Evolutionary conservation across 2,329 filamentous ascomycete species (phyloP).

Genomic region (Sporothrix phasma): DNA sequence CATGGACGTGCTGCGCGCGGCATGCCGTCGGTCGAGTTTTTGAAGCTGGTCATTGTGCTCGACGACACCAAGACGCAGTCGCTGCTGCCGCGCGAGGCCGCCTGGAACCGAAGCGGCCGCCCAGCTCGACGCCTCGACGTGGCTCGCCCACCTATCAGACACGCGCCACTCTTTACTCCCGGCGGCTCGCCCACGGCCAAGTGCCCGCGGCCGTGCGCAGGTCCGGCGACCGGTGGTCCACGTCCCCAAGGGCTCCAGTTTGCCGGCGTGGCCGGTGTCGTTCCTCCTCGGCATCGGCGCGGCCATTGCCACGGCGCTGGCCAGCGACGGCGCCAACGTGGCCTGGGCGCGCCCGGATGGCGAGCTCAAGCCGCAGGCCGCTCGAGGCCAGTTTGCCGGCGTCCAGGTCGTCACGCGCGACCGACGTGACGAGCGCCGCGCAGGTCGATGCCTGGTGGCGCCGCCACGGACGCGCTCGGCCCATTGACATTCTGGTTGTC

Average conservation of each 20-base stretch:
- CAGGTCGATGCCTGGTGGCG: conserved; percentile 60
- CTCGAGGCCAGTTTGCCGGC: conserved; percentile 38
- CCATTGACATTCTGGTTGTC: conserved; percentile 67
- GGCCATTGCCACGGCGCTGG: conserved; percentile 59
- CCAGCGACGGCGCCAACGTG: conserved; percentile 60
- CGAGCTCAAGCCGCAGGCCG: conserved; percentile 58
- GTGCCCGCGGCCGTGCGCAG: neutral
- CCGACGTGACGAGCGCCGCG: conserved; percentile 58
- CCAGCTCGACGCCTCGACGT: conserved; percentile 57
- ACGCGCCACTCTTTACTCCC: conserved; percentile 69
- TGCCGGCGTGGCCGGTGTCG: conserved; percentile 64
- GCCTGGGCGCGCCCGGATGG: conserved; percentile 63
- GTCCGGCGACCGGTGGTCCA: neutral
- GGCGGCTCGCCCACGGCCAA: conserved; percentile 51
- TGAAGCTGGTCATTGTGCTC: conserved; percentile 62
- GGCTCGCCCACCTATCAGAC: conserved; percentile 71
- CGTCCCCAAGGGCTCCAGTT: conserved; percentile 46
- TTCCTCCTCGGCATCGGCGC: conserved; percentile 72
- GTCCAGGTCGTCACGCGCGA: conserved; percentile 59
- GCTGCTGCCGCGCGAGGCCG: conserved; percentile 31
- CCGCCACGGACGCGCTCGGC: conserved; percentile 53
- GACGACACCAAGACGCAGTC: conserved; percentile 59
- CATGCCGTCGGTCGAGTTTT: conserved; percentile 65
- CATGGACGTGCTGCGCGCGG: conserved; percentile 67
- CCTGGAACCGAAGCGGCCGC: conserved; percentile 22